Evolutionary conservation across 2,329 filamentous ascomycete genomes (phyloP), one percentile per base, ranked within the genome.

Genomic region (Colletotrichum falcatum): DNA sequence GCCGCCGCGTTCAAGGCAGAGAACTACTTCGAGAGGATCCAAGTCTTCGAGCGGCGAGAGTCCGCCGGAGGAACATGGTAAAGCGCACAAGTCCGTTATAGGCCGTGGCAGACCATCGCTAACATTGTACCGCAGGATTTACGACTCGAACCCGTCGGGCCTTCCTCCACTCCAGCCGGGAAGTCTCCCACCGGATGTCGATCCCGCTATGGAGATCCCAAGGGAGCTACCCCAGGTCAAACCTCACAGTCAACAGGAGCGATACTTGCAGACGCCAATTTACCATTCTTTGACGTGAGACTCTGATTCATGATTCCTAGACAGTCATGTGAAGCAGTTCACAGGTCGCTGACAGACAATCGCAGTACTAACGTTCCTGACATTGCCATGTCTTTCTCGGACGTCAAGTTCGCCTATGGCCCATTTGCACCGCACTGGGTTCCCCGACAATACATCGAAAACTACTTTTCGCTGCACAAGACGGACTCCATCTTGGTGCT

Each of bases 311-410:
- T 3, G 3, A 12, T 37, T 28, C 5, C 16, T 35, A n/a, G 30
- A 9, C 12, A 33, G 14, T 6, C 30, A 23, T 37, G 26, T 26
- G 53, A 23, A 59, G 18, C 2, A 30, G 5, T 4, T 20, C 4
- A 30, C 8, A 44, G 30, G 3, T 30, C 12, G 4, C 42, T 60
- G 20, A 54, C 56, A 28, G 39, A 51, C 30, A 1, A 4, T 8
- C 9, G 18, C 46, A 82, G 86, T 1, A 89, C 87, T 1, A 89
- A 89, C 59, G 86, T 89, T 0, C 87, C 87, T 0, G 83, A 85
- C 48, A 84, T 88, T 42, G 86, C 85, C 28, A 89, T 88, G 87
- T 83, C 80, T 5, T 88, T 88, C 72, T 88, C 86, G 0, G 87
- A 89, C 67, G 56, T 78, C 1, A 80, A 80, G 0, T 89, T 89